phyloP scores from a whole-genome alignment of 208 protist genomes.

The Leptomonas seymouri region DNA sequence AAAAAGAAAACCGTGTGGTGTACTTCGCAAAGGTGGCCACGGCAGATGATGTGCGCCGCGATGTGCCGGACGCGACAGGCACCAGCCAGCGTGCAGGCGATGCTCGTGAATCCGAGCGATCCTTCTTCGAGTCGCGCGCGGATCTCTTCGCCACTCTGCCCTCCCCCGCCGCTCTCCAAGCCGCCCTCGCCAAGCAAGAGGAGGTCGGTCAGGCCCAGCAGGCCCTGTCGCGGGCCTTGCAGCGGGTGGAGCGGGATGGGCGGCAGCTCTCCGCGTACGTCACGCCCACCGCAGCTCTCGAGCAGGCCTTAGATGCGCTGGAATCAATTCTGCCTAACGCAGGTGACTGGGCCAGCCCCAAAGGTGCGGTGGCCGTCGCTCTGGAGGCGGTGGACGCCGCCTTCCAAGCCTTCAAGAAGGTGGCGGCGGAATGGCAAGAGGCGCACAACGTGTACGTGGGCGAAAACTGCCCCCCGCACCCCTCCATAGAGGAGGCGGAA shows the following conservation, averaged over 20 bases:
- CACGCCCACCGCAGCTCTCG: constrained; percentile 16
- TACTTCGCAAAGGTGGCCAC: constrained; percentile 47
- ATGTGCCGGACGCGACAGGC: constrained; percentile 46
- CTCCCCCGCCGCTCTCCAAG: constrained; percentile 24
- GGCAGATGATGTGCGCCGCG: constrained; percentile 42
- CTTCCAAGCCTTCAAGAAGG: constrained; percentile 8
- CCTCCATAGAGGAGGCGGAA: neutral
- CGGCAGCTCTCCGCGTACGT: constrained; percentile 16
- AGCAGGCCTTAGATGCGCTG: constrained; percentile 25
- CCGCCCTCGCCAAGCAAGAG: constrained; percentile 30
- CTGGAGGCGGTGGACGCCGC: constrained; percentile 15
- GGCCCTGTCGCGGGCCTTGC: constrained; percentile 21
- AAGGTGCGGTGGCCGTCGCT: constrained; percentile 2
- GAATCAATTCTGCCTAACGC: constrained; percentile 14
- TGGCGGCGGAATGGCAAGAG: constrained; percentile 23
- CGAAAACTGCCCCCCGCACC: constrained; percentile 1
- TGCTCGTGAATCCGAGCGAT: constrained; percentile 5
- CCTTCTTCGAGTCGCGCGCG: constrained; percentile 20
- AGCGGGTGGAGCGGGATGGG: constrained; percentile 26
- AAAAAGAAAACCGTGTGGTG: constrained; percentile 64
- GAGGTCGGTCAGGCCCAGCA: constrained; percentile 31
- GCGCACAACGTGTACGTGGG: constrained; percentile 18
- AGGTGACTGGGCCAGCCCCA: constrained; percentile 5
- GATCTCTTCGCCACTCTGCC: constrained; percentile 30
- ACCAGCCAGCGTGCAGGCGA: constrained; percentile 2